A percentile compares a stretch with the other conserved stretches of the same genome.
These are phyloP conservation scores for Pyrenophora graminea DNA, from an alignment of 2,329 filamentous ascomycete genomes.

Conservation along the genomic window DNA sequence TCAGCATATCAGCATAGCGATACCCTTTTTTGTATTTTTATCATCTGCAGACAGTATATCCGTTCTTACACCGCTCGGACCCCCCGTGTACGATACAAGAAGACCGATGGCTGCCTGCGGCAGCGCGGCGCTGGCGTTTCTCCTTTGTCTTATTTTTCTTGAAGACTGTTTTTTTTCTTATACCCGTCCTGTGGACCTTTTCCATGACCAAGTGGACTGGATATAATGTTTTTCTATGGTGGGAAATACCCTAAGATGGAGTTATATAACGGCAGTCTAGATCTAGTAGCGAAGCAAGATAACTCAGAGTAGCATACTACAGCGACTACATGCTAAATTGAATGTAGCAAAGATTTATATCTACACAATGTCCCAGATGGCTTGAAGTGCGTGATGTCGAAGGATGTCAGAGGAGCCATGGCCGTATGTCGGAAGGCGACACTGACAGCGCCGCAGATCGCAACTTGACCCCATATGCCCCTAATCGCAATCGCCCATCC, in stretches of 20 bases:
- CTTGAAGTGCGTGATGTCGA: neutral
- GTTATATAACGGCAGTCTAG: slow-evolving; percentile 7
- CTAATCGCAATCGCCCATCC: too few relatives aligned
- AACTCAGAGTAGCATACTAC: slow-evolving; percentile 6
- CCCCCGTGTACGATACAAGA: slow-evolving; percentile 15
- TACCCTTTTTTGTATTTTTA: slow-evolving; percentile 20
- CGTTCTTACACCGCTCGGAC: slow-evolving; percentile 1
- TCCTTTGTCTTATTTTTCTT: slow-evolving; percentile 8
- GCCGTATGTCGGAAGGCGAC: too few relatives aligned
- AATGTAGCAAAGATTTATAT: neutral
- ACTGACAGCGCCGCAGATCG: too few relatives aligned
- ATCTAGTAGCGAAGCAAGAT: slow-evolving; percentile 4
- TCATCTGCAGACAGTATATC: neutral
- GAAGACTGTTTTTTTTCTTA: slow-evolving; percentile 10
- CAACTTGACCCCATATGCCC: too few relatives aligned
- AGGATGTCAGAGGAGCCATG: neutral
- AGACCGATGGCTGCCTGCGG: slow-evolving; percentile 1
- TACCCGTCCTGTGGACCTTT: slow-evolving; percentile 32
- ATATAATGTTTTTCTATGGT: slow-evolving; percentile 34
- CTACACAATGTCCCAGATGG: neutral
- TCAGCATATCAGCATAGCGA: slow-evolving; percentile 20
- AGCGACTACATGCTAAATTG: neutral
- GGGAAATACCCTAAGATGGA: slow-evolving; percentile 20
- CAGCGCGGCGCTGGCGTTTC: slow-evolving; percentile 3
- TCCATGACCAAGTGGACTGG: slow-evolving; percentile 27